Percentiles rank a stretch among this genome's conserved stretches.
These are phyloP conservation scores for Hymenoscyphus scutula DNA, from an alignment of 2,329 filamentous ascomycete genomes.

Conservation along the genomic window DNA sequence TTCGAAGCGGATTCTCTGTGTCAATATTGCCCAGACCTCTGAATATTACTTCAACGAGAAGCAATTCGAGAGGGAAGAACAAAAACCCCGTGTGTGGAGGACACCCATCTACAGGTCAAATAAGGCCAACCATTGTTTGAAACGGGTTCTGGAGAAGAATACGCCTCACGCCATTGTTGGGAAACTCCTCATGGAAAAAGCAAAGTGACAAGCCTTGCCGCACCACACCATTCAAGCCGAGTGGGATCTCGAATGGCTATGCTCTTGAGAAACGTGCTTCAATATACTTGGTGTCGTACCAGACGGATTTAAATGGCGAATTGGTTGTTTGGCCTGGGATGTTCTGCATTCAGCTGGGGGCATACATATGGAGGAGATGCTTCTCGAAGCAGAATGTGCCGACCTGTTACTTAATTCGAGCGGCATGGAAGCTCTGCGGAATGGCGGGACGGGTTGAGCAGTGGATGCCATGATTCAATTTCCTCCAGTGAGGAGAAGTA, in stretches of 20 bases:
- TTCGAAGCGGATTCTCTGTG: neutral
- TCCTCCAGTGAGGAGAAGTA: neutral
- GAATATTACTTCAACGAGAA: neutral
- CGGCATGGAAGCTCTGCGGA: neutral
- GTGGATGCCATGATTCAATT: neutral
- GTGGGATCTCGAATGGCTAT: neutral
- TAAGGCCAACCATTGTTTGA: neutral
- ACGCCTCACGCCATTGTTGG: neutral
- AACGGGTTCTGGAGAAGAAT: neutral
- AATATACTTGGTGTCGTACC: neutral
- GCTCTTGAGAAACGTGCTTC: neutral
- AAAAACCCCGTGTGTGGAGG: neutral
- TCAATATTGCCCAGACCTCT: neutral
- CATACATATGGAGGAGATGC: no score
- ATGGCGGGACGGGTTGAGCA: neutral
- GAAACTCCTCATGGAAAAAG: neutral
- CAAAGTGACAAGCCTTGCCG: neutral
- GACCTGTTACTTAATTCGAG: neutral
- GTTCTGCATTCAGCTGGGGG: neutral
- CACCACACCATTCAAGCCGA: neutral
- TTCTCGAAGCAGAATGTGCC: no score
- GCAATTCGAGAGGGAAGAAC: neutral
- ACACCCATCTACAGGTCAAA: constrained; percentile 2
- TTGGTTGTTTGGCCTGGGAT: neutral
- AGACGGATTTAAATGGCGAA: neutral